A percentile compares a stretch with the other conserved stretches of the same genome.
These are phyloP conservation scores for Septoria petroselini DNA, from an alignment of 2,329 filamentous ascomycete species.

Conservation along the genomic window DNA sequence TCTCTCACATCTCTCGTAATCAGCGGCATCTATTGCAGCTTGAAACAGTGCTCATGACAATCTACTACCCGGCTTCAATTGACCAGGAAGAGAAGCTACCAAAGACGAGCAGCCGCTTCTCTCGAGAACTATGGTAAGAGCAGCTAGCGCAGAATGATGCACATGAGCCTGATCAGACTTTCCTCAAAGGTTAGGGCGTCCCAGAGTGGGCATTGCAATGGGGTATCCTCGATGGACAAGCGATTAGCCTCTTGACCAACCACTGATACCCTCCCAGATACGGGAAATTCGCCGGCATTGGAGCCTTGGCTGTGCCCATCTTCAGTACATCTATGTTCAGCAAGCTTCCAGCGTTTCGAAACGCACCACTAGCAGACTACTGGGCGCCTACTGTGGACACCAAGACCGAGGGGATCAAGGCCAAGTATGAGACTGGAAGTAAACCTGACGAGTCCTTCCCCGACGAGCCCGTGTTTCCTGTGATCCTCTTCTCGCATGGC, in stretches of 20 bases:
- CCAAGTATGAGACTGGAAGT: slow-evolving; percentile 43
- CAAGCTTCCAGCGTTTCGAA: slow-evolving; percentile 62
- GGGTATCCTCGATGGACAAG: slow-evolving; percentile 38
- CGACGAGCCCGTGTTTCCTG: slow-evolving; percentile 53
- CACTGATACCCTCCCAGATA: slow-evolving; percentile 41
- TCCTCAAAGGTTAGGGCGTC: slow-evolving; percentile 49
- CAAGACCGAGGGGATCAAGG: slow-evolving; percentile 40
- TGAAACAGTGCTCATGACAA: slow-evolving; percentile 60
- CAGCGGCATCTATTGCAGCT: slow-evolving; percentile 50
- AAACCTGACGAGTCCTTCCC: slow-evolving; percentile 37
- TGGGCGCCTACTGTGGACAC: slow-evolving; percentile 46
- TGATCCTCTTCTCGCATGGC: slow-evolving; percentile 62
- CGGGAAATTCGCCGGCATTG: slow-evolving; percentile 58
- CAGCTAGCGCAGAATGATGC: too few species aligned
- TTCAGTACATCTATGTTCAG: slow-evolving; percentile 62
- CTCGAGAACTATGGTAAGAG: slow-evolving; percentile 55
- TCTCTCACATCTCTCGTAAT: slow-evolving; percentile 52
- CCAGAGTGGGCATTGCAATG: slow-evolving; percentile 51
- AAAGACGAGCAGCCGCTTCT: slow-evolving; percentile 40
- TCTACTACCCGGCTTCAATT: slow-evolving; percentile 61
- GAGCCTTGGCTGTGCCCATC: slow-evolving; percentile 50
- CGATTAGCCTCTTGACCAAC: neutral
- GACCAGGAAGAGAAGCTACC: slow-evolving; percentile 37
- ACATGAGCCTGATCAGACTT: neutral
- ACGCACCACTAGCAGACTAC: slow-evolving; percentile 56